Conservation (phyloP, 139 green algal species). For the Chlorella sp. region DNA sequence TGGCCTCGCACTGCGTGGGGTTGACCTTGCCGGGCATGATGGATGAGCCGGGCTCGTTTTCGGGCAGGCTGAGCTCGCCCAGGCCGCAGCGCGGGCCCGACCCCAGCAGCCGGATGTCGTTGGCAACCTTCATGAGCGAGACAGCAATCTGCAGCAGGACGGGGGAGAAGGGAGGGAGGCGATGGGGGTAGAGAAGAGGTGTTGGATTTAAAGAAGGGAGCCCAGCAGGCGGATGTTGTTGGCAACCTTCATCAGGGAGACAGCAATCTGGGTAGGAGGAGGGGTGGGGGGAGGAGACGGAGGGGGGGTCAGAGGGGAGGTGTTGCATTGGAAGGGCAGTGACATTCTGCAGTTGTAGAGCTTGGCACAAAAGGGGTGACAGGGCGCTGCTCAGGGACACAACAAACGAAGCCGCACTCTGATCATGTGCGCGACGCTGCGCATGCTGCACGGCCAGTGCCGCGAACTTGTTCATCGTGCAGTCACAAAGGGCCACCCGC, state of each 20-base stretch:
- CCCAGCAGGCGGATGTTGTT: slow-evolving; percentile 73
- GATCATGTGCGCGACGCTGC: no score
- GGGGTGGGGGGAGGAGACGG: background rate
- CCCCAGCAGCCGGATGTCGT: slow-evolving; percentile 83
- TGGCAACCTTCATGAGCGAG: slow-evolving; percentile 95
- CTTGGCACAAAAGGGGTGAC: background rate
- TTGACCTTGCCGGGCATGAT: slow-evolving; percentile 99
- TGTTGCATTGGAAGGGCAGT: background rate
- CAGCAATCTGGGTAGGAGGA: slow-evolving; percentile 56
- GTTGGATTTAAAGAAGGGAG: background rate
- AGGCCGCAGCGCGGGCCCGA: slow-evolving; percentile 89
- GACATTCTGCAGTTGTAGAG: background rate
- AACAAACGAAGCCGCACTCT: no score
- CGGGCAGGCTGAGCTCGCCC: slow-evolving; percentile 93
- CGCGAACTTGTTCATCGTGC: no score
- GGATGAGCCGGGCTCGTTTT: slow-evolving; percentile 95
- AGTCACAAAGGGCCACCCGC: no score
- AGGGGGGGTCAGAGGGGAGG: background rate
- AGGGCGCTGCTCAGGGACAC: no score
- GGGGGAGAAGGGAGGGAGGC: background rate
- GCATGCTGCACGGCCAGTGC: no score
- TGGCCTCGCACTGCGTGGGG: slow-evolving; percentile 96
- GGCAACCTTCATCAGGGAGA: slow-evolving; percentile 94
- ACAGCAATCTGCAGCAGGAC: slow-evolving; percentile 58
- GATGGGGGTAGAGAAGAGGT: background rate